Percentiles rank a stretch among this genome's conserved stretches.
Conservation (phyloP, 176 grass and related monocot genomes). For the Eragrostis curvula region DNA sequence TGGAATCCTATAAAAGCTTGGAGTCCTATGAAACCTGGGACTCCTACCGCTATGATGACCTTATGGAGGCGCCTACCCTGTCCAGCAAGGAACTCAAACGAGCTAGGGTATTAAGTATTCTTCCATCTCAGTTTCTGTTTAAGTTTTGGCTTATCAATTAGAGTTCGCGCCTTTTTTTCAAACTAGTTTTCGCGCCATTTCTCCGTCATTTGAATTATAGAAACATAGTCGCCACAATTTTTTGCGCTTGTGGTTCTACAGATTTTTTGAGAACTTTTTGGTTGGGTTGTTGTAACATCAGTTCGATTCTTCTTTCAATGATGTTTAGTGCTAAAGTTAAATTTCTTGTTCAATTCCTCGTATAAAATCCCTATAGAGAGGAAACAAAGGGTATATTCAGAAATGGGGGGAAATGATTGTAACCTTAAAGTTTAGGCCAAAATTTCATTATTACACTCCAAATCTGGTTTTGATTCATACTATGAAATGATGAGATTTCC, state of each 20-base stretch:
- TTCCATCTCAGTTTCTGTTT: neutral
- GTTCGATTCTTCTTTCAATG: neutral
- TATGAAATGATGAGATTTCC: neutral
- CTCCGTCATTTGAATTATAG: neutral
- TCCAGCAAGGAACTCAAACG: conserved; percentile 6
- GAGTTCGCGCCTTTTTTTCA: conserved; percentile 4
- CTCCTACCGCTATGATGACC: neutral
- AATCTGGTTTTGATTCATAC: neutral
- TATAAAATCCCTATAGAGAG: too few relatives aligned
- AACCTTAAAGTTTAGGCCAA: too few relatives aligned
- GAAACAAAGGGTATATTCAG: too few relatives aligned
- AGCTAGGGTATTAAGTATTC: conserved; percentile 30
- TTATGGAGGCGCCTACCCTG: conserved; percentile 41
- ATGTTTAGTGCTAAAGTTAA: neutral
- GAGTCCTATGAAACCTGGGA: neutral
- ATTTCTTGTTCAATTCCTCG: neutral
- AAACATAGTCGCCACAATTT: neutral
- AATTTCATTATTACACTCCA: too few relatives aligned
- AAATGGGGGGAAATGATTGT: too few relatives aligned
- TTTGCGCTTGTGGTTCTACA: neutral
- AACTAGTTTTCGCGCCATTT: conserved; percentile 30
- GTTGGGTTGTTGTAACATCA: neutral
- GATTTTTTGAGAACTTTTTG: neutral
- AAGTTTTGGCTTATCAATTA: neutral
- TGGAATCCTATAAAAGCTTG: too few relatives aligned